Base-by-base conservation (phyloP, 2,329 filamentous ascomycete genomes). In the Trichoderma arundinaceum region DNA sequence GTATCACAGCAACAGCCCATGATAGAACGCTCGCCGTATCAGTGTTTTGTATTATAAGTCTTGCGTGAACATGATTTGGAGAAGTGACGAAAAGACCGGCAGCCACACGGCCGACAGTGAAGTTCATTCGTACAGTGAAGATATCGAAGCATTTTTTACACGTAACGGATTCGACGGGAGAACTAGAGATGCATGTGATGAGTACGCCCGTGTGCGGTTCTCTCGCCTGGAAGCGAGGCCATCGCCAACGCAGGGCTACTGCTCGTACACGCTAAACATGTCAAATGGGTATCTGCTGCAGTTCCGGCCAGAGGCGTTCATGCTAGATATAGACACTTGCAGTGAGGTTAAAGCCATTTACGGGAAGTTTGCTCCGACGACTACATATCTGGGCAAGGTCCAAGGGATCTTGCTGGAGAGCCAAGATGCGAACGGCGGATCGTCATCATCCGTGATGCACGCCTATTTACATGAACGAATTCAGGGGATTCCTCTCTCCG, bases 201-300 rank as follows among this genome's bases (percentile, higher is more conserved):
- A 69, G 3, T 78, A 80, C 54, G 74, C 76, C 13, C 67, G 64
- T 44, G 60, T 71, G 15, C 70, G 68, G 0, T 81, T 79, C 56
- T 74, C 77, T 0, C 67, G 66, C 5, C 58, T 66, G n/a, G 59
- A 69, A 3, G 71, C 80, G 32, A 67, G 69, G 3, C 74, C 78
- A 2, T 74, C 75, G 7, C 69, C 75, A 7, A 75, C 75, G 5
- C 83, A 85, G 68, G 83, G 83, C 17, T 84, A 82, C 67, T 86
- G 83, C 68, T 85, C 83, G 2, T 80, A 84, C 69, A 85, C 83
- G 0, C 67, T 85, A 7, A 72, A 76, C 28, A 73, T 82, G 15
- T 77, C 77, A 9, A 67, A 73, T 4, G 70, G 76, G n/a, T 70
- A 67, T 12, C 72, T 83, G 53, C 68, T 85, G 4, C 84, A 86